Base-by-base conservation (phyloP, 768 basidiomycete genomes). In the Naganishia randhawae region DNA sequence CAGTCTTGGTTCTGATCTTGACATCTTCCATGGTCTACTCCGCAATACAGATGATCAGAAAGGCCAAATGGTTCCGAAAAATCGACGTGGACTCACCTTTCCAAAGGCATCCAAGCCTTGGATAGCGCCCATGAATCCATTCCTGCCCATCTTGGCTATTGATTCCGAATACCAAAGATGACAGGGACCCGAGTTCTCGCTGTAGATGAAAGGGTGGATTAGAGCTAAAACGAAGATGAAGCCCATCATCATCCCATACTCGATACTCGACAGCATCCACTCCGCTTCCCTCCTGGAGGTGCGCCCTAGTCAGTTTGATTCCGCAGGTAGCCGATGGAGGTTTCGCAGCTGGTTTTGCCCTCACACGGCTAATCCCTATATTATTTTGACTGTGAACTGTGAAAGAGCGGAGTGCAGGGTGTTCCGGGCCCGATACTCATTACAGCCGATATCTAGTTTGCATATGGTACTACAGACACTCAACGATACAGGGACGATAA, bases 101-200 rank as follows among this genome's bases (percentile, higher is more conserved):
- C 96, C 96, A 84, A 99, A 99, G 81, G 96, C 96, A 84, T 99
- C 96, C 64, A 98, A 85, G 78, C 92, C 91, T 79, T 90, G 92
- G 75, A 98, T 75, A 50, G 69, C 74, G 41, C 80, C 80, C 67
- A 81, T 75, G 39, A 81, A 69, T 37, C 81, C 80, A 72, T 80
- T 78, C 13, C 76, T 69, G 41, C 79, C 80, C 80, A 81, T 81
- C 50, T 32, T 66, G 50, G 45, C 45, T 48, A 22, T n/a, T 48
- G 19, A 48, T 48, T n/a, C 45, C 45, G 7, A 22, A 6, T n/a
- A 48, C n/a, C 45, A 48, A 22, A 48, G 45, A 22, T 11, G 25
- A 11, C n/a, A 42, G n/a, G 45, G 4, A 48, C n/a, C 45, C 45
- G 45, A n/a, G n/a, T n/a, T 48, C 45, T 48, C 45, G 45, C 45